These are phyloP conservation scores for Chytridium lagenaria DNA, from an alignment of 371 early-diverging fungal species.

Conservation along the genomic window DNA sequence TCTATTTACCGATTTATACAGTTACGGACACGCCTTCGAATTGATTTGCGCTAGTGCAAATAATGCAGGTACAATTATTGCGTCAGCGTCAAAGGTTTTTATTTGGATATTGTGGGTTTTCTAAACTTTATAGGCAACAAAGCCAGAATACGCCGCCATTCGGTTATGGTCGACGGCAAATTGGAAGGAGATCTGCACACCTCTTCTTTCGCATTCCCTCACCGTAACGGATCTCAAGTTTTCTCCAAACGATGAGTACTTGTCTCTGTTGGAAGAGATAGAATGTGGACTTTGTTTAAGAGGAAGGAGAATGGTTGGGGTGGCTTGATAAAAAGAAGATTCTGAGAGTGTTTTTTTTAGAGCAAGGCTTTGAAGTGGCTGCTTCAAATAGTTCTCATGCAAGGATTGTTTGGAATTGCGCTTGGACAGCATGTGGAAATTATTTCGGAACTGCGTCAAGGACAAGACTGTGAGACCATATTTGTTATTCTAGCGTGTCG, in stretches of 20 bases:
- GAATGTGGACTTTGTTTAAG: slow-evolving; percentile 83
- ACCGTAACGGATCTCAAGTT: slow-evolving; percentile 86
- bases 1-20: no score
- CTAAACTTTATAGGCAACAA: slow-evolving; percentile 58
- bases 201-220: slow-evolving; percentile 77
- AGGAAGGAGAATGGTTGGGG: slow-evolving; percentile 3
- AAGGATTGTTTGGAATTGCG: slow-evolving; percentile 92
- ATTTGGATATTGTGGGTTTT: neutral
- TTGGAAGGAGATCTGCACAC: slow-evolving; percentile 71
- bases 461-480: slow-evolving; percentile 74
- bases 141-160: slow-evolving; percentile 77
- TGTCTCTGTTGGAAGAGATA: slow-evolving; percentile 87
- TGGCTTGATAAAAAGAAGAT: no score
- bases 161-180: slow-evolving; percentile 72
- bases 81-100: slow-evolving; percentile 79
- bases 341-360: neutral
- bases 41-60: slow-evolving; percentile 76
- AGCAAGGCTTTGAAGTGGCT: slow-evolving; percentile 46
- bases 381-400: slow-evolving; percentile 82
- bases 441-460: slow-evolving; percentile 91
- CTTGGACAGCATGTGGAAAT: slow-evolving; percentile 79
- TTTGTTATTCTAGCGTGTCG: slow-evolving; percentile 13
- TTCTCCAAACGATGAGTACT: slow-evolving; percentile 76
- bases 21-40: slow-evolving; percentile 92
- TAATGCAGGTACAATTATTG: slow-evolving; percentile 74